These are phyloP conservation scores for Symbiodinium natans DNA, from an alignment of 73 alveolate species.

Conservation along the genomic window DNA sequence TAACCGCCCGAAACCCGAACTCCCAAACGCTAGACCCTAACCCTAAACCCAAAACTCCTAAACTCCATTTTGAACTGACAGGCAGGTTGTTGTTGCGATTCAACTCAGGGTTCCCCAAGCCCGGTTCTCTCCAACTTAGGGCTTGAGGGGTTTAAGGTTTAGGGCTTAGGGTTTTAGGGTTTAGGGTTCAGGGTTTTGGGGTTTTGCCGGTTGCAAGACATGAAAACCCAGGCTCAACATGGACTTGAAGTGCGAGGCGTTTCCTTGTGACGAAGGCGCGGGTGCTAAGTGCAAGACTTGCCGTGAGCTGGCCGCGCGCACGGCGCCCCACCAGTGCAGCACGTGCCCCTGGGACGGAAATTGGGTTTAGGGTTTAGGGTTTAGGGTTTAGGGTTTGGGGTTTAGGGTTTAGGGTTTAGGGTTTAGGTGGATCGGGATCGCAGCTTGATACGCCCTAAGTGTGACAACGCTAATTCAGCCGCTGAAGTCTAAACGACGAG, in stretches of 20 bases:
- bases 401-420: too few relatives aligned
- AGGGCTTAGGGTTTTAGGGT: background rate
- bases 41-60: background rate
- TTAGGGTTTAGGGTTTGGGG: background rate
- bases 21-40: too few relatives aligned
- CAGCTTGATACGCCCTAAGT: too few relatives aligned
- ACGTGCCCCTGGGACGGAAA: background rate
- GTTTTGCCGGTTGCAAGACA: too few relatives aligned
- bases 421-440: too few relatives aligned
- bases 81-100: background rate
- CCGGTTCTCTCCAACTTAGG: too few relatives aligned
- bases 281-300: background rate
- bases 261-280: background rate
- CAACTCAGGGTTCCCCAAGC: too few relatives aligned
- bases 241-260: background rate
- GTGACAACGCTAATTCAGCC: too few relatives aligned
- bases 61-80: background rate
- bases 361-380: background rate
- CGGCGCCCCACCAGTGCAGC: background rate
- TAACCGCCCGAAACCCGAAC: too few relatives aligned
- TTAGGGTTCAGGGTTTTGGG: background rate
- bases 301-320: background rate
- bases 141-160: background rate
- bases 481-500: too few relatives aligned
- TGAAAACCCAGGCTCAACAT: background rate